Conservation (phyloP, 23 red algal genomes). For the Porphyridium purpureum region DNA sequence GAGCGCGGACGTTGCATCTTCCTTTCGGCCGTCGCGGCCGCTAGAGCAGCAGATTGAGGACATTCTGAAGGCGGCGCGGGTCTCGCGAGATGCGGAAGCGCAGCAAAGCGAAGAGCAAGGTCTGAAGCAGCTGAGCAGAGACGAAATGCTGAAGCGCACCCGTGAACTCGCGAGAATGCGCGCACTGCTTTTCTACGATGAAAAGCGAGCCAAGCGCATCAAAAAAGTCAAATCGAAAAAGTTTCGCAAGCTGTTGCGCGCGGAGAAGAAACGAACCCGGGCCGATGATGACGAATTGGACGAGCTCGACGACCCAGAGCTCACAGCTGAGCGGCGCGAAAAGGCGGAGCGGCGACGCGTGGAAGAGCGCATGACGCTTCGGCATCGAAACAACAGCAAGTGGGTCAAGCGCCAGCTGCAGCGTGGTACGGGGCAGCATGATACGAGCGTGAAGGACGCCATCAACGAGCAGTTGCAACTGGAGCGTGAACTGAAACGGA, state of each 20-base stretch:
- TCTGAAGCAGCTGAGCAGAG: background rate
- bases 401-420: constrained; percentile 61
- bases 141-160: constrained; percentile 5
- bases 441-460: constrained; percentile 24
- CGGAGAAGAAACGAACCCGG: no score
- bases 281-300: no score
- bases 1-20: background rate
- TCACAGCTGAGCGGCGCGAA: background rate
- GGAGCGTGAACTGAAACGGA: constrained; percentile 19
- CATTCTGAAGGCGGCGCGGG: background rate
- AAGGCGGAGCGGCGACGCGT: constrained; percentile 37
- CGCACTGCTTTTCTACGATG: constrained; percentile 56
- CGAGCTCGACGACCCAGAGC: background rate
- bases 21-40: background rate
- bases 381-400: constrained; percentile 58
- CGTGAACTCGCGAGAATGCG: constrained; percentile 37
- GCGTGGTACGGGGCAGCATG: constrained; percentile 14
- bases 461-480: constrained; percentile 57
- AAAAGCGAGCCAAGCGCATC: constrained; percentile 53
- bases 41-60: background rate
- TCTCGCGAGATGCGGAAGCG: background rate
- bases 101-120: background rate
- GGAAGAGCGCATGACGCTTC: constrained; percentile 46
- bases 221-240: constrained; percentile 48
- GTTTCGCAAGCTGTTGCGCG: constrained; percentile 24